Percentiles rank a stretch among this genome's conserved stretches.
These are phyloP conservation scores for Borealophlyctis nickersoniae DNA, from an alignment of 192 early-diverging fungal genomes.

Conservation along the genomic window DNA sequence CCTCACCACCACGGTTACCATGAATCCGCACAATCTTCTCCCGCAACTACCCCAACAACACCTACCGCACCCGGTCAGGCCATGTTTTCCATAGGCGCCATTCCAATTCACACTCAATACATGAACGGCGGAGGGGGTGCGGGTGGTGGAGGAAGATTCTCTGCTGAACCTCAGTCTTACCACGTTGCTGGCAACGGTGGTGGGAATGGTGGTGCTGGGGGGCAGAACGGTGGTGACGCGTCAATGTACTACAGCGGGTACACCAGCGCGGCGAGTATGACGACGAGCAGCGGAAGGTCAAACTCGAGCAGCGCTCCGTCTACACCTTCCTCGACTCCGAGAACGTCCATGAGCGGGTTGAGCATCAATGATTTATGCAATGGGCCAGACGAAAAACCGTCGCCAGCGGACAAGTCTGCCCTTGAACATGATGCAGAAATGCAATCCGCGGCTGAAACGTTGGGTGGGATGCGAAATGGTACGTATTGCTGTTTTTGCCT, in stretches of 20 bases:
- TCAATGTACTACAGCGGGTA: not conserved
- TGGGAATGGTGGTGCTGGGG: not conserved
- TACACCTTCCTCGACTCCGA: slow-evolving; percentile 8
- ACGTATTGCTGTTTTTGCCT: not conserved
- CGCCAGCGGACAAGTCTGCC: not conserved
- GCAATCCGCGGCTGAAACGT: slow-evolving; percentile 41
- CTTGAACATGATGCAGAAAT: slow-evolving; percentile 25
- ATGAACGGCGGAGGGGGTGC: not conserved
- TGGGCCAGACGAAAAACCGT: slow-evolving; percentile 4
- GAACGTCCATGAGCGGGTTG: slow-evolving; percentile 16
- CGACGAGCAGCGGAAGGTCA: not conserved
- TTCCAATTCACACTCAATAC: slow-evolving; percentile 11
- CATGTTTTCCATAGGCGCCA: slow-evolving; percentile 22
- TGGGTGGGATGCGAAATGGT: slow-evolving; percentile 31
- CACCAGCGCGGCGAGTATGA: slow-evolving; percentile 4
- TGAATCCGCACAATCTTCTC: slow-evolving; percentile 20
- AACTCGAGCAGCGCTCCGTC: slow-evolving; percentile 9
- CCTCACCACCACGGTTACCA: slow-evolving; percentile 4
- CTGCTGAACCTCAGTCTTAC: too few species aligned
- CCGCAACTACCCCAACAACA: slow-evolving; percentile 11
- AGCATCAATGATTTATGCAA: slow-evolving; percentile 28
- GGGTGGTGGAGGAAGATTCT: not conserved
- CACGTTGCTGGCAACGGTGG: not conserved
- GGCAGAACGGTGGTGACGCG: not conserved
- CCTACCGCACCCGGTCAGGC: slow-evolving; percentile 1